Conservation (phyloP, 257 asterid genomes). For the Voacanga thouarsii region DNA sequence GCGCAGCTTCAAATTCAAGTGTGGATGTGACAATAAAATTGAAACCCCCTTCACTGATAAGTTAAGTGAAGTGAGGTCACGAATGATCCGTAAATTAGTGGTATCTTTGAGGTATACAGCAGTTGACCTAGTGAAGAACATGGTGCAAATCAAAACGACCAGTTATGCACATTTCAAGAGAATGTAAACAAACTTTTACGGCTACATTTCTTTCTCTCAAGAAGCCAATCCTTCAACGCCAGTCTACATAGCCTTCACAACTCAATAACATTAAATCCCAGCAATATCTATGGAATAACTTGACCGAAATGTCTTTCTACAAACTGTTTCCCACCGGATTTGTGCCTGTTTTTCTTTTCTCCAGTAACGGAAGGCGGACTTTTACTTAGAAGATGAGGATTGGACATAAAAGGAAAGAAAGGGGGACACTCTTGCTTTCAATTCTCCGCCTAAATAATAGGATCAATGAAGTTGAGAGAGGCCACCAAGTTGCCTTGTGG, state of each 20-base stretch:
- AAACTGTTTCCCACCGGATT: neutral
- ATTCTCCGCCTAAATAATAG: neutral
- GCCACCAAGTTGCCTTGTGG: neutral
- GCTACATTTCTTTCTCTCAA: neutral
- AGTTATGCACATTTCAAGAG: neutral
- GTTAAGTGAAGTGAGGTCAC: neutral
- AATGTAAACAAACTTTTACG: neutral
- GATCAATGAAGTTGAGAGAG: neutral
- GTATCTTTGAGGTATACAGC: neutral
- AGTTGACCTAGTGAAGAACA: neutral
- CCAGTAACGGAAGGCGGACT: neutral
- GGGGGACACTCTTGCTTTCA: neutral
- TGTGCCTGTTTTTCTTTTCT: neutral
- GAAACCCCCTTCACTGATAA: neutral
- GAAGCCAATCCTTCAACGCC: too few relatives aligned
- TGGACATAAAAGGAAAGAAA: neutral
- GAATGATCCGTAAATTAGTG: neutral
- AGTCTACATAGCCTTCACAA: neutral
- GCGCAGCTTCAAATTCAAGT: too few relatives aligned
- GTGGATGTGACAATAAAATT: too few relatives aligned
- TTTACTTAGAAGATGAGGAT: neutral
- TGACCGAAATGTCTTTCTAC: neutral
- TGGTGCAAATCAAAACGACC: neutral
- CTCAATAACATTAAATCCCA: neutral
- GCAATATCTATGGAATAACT: neutral